Conservation (phyloP, 371 early-diverging fungal genomes). For the Rhizopus delemar region DNA sequence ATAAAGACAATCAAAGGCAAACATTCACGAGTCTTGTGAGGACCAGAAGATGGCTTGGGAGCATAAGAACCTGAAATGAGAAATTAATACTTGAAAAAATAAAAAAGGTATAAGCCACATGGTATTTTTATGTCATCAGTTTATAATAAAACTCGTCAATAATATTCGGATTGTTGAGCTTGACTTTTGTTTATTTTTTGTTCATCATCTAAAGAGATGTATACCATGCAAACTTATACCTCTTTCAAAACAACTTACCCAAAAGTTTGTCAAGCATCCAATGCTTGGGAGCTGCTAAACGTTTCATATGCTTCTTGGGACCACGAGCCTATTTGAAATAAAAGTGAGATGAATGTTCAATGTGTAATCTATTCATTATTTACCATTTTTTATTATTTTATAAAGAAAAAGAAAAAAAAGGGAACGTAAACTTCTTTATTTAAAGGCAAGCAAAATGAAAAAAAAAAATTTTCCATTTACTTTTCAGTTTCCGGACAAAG, state of each 20-base stretch:
- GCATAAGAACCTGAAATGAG: constrained; percentile 67
- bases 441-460: background rate
- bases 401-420: constrained; percentile 20
- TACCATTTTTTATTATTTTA: constrained; percentile 23
- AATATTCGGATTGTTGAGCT: constrained; percentile 50
- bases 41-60: constrained; percentile 97
- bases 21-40: constrained; percentile 90
- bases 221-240: background rate
- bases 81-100: background rate
- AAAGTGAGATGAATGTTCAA: background rate
- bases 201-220: constrained; percentile 27
- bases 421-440: background rate
- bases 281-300: constrained; percentile 98
- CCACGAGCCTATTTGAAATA: constrained; percentile 84
- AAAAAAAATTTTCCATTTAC: background rate
- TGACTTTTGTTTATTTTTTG: constrained; percentile 43
- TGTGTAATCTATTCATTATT: background rate
- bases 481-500: no score
- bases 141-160: constrained; percentile 33
- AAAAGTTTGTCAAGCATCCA: constrained; percentile 99
- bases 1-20: constrained; percentile 84
- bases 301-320: constrained; percentile 99
- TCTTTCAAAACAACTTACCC: constrained; percentile 30
- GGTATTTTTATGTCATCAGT: constrained; percentile 9
- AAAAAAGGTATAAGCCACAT: no score